phyloP scores from a whole-genome alignment of 2,329 filamentous ascomycete species.

The Hymenoscyphus infarciens region DNA sequence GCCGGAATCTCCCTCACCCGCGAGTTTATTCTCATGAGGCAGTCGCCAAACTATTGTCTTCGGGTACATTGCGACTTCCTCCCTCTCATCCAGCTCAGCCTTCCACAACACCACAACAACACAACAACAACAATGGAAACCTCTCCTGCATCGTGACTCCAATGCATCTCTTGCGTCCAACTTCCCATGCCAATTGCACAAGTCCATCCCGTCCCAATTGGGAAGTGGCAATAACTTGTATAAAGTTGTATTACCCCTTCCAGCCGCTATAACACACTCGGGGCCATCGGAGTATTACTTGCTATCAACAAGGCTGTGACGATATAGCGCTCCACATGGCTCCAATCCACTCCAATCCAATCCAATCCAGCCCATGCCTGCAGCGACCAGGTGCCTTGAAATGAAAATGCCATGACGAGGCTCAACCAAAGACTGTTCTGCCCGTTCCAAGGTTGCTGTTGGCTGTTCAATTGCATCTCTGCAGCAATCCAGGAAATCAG shows the following conservation, averaged over 20 bases:
- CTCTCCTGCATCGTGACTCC: not conserved
- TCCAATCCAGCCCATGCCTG: constrained; percentile 1
- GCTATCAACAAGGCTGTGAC: constrained; percentile 7
- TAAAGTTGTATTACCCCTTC: too few relatives aligned
- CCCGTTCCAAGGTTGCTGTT: not conserved
- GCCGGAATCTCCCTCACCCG: not conserved
- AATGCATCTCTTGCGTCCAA: not conserved
- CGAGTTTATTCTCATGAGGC: not conserved
- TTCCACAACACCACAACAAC: not conserved
- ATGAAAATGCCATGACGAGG: constrained; percentile 1
- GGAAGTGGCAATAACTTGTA: not conserved
- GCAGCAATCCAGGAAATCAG: not conserved
- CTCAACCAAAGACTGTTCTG: not conserved
- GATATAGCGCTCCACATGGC: not conserved
- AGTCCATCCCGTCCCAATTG: not conserved
- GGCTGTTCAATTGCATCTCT: not conserved
- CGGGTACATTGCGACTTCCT: not conserved
- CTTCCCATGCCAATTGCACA: not conserved
- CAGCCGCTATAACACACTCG: not conserved
- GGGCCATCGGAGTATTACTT: not conserved
- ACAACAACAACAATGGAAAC: not conserved
- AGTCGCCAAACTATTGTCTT: not conserved
- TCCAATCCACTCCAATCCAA: constrained; percentile 1
- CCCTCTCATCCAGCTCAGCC: not conserved
- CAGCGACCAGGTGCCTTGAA: not conserved